Base-by-base conservation (phyloP, 768 basidiomycete genomes). In the Aureoboletus auriporus region DNA sequence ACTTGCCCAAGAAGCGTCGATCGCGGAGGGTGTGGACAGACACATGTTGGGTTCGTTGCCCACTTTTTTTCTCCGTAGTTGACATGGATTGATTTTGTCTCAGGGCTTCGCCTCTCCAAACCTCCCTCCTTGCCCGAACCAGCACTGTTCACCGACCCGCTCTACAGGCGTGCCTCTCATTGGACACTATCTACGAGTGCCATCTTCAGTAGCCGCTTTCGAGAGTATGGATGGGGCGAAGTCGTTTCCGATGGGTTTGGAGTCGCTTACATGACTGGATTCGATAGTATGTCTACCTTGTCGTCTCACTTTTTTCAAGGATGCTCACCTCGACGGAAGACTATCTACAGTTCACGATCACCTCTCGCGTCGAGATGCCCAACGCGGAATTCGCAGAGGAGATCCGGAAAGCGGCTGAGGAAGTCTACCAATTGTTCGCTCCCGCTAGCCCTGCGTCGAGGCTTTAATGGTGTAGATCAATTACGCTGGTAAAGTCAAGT, bases 191-290 rank as follows among this genome's bases (percentile, higher is more conserved):
- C 90, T 64, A 97, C 94, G 13, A 92, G 89, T 44, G 86, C 90
- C 5, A 74, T 97, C 28, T 88, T 86, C 58, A 90, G 87, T n/a
- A 84, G 83, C 51, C 85, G 89, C 65, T 83, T 97, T 60, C 77
- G 75, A 33, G 82, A 77, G 17, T 93, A 96, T 67, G 93, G 93
- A 12, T 97, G 94, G 94, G 94, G 94, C 42, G 89, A 92, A 77
- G 89, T 97, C 39, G 91, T 95, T 23, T 84, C 89, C 1, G 85
- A 96, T 55, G 94, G 94, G 1, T 97, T 94, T 62, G 94, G 94
- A 29, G 86, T 97, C 28, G 87, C 92, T 11, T 97, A 97, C 62
- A 84, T 92, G 79, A 93, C 93, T n/a, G 89, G 89, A 34, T 86
- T 80, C 58, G 80, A 89, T 54, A 83, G 86, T 85, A 49, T 46